Conservation (phyloP, 352 stramenopile species). For the Peronospora destructor region DNA sequence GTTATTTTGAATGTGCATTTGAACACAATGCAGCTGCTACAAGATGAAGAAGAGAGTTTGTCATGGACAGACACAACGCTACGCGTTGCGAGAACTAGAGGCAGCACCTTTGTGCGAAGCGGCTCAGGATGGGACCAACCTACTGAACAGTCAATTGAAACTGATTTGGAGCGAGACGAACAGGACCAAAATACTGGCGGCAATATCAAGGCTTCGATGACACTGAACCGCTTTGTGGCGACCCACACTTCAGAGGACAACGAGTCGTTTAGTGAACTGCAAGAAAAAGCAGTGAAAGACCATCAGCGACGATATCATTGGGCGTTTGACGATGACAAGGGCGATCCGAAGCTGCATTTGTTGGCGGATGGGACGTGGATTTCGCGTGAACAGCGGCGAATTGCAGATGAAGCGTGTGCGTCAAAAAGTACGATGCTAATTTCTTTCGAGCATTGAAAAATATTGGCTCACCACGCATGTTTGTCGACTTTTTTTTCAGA, state of each 20-base stretch:
- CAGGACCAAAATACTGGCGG: conserved; percentile 4
- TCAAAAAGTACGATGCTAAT: conserved; percentile 35
- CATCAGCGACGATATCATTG: conserved; percentile 72
- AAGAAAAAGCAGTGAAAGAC: conserved; percentile 60
- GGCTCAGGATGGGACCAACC: conserved; percentile 55
- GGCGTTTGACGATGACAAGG: conserved; percentile 61
- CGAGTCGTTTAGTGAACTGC: conserved; percentile 63
- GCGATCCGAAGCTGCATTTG: conserved; percentile 64
- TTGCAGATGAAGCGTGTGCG: conserved; percentile 54
- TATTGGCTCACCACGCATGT: conserved; percentile 2
- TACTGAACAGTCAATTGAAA: conserved; percentile 16
- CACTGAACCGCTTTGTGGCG: conserved; percentile 68
- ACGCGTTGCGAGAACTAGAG: conserved; percentile 8
- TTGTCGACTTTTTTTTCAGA: conserved; percentile 24
- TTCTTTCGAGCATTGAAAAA: background rate
- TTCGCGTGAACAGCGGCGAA: conserved; percentile 46
- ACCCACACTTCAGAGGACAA: conserved; percentile 86
- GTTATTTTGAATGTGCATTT: background rate
- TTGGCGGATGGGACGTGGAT: conserved; percentile 69
- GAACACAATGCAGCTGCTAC: conserved; percentile 24
- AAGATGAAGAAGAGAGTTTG: conserved; percentile 13
- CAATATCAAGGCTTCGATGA: conserved; percentile 31
- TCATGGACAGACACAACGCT: conserved; percentile 23
- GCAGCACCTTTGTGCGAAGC: conserved; percentile 18
- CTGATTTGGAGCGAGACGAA: background rate